Percentiles rank a stretch among this genome's conserved stretches.
phyloP scores from a whole-genome alignment of 2,329 filamentous ascomycete genomes.

The Xylaria sp. region DNA sequence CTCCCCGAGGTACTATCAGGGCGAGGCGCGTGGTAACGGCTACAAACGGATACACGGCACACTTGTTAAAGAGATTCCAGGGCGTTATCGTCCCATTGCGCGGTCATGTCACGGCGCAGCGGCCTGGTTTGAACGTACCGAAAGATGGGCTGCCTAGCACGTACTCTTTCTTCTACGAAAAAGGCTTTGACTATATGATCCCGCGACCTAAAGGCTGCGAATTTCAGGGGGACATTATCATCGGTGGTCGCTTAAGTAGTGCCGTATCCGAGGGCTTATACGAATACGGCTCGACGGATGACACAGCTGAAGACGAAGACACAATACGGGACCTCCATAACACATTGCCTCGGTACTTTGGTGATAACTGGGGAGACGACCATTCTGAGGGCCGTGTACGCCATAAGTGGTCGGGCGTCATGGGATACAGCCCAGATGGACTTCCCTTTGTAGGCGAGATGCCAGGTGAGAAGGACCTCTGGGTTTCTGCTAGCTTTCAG shows the following conservation, averaged over 20 bases:
- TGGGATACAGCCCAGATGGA: constrained; percentile 60
- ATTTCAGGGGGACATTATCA: constrained; percentile 59
- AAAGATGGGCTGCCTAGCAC: constrained; percentile 51
- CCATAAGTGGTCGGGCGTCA: constrained; percentile 60
- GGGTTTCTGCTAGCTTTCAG: constrained; percentile 65
- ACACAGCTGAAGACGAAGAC: constrained; percentile 55
- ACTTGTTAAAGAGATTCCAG: constrained; percentile 50
- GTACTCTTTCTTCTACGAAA: constrained; percentile 65
- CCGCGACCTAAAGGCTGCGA: constrained; percentile 54
- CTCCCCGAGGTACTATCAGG: constrained; percentile 48
- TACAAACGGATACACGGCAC: constrained; percentile 59
- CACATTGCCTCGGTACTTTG: constrained; percentile 57
- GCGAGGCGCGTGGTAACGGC: constrained; percentile 55
- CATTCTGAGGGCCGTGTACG: constrained; percentile 48
- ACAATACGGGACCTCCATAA: constrained; percentile 55
- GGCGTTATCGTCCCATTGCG: constrained; percentile 56
- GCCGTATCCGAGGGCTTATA: constrained; percentile 48
- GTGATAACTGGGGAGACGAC: constrained; percentile 55
- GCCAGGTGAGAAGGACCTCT: constrained; percentile 53
- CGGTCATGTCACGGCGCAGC: constrained; percentile 55
- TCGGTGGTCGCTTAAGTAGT: constrained; percentile 62
- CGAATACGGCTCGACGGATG: constrained; percentile 63
- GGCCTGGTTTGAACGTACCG: constrained; percentile 45
- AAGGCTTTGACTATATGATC: constrained; percentile 72
- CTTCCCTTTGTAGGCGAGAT: constrained; percentile 59